Evolutionary conservation across 495 filamentous ascomycete species (phyloP).

Genomic region (Penicillium fimorum): DNA sequence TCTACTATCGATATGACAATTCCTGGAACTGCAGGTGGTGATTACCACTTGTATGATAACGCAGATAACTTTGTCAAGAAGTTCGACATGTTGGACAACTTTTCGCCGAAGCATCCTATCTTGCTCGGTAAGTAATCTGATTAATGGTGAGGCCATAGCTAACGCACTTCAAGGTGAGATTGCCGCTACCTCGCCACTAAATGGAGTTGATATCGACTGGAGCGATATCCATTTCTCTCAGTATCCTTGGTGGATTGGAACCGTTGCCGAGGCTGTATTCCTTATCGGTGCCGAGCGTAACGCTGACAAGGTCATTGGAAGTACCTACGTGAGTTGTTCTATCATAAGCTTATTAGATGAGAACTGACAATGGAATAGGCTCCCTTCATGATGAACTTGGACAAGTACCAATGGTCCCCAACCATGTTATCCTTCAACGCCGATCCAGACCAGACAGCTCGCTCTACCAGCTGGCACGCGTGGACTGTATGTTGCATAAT

Average conservation of each 20-base stretch:
- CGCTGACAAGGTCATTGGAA: constrained; percentile 48
- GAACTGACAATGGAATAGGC: constrained; percentile 31
- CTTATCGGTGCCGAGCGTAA: constrained; percentile 67
- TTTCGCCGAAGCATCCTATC: constrained; percentile 36
- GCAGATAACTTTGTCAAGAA: constrained; percentile 50
- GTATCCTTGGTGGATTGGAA: constrained; percentile 52
- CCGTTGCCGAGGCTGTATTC: constrained; percentile 65
- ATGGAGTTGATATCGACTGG: constrained; percentile 31
- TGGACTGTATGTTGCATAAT: constrained; percentile 27
- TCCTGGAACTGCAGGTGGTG: constrained; percentile 40
- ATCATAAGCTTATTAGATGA: not conserved
- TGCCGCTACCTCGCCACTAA: constrained; percentile 48
- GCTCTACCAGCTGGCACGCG: constrained; percentile 43
- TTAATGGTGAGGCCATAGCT: not conserved
- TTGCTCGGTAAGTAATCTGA: constrained; percentile 44
- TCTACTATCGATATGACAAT: constrained; percentile 42
- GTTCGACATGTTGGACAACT: constrained; percentile 57
- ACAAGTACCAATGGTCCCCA: constrained; percentile 47
- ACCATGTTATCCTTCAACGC: constrained; percentile 47
- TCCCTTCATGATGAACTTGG: constrained; percentile 48
- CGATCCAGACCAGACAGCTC: constrained; percentile 39
- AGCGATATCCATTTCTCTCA: constrained; percentile 30
- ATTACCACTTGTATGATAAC: constrained; percentile 50
- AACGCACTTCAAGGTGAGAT: constrained; percentile 40
- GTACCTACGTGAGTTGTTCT: constrained; percentile 35